A percentile compares a stretch with the other conserved stretches of the same genome.
Evolutionary conservation across 306 rosid species (phyloP).

Genomic region (Oxytropis ochrocephala): DNA sequence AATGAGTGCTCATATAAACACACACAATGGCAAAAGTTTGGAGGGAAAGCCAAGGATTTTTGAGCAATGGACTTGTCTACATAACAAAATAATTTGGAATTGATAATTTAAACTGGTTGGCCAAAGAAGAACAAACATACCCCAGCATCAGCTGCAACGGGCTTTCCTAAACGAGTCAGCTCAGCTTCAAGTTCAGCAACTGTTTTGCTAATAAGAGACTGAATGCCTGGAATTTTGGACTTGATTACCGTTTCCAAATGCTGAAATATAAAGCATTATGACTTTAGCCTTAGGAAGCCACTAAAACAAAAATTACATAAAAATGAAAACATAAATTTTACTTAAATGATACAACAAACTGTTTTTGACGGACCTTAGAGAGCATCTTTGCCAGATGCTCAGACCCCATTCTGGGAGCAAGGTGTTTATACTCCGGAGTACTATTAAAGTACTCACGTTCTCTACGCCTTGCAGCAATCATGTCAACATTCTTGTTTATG

Average conservation of each 20-base stretch:
- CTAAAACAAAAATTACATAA: not conserved
- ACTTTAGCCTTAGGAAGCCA: not conserved
- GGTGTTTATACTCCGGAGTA: conserved; percentile 85
- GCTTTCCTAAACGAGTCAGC: conserved; percentile 77
- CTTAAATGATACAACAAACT: conserved; percentile 4
- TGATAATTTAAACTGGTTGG: not conserved
- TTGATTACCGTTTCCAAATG: conserved; percentile 93
- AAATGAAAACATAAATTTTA: not conserved
- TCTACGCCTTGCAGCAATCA: conserved; percentile 96
- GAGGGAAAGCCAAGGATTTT: not conserved
- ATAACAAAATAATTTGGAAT: not conserved
- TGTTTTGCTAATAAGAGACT: conserved; percentile 86
- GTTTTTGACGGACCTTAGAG: conserved; percentile 56
- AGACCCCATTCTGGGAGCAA: conserved; percentile 87
- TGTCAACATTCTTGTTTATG: conserved; percentile 91
- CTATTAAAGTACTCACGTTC: conserved; percentile 74
- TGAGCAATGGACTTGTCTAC: not conserved
- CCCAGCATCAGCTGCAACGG: conserved; percentile 83
- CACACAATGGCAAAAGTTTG: not conserved
- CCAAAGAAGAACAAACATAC: conserved; percentile 40
- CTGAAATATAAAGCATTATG: conserved; percentile 41
- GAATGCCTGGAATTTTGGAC: conserved; percentile 92
- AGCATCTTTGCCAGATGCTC: conserved; percentile 92
- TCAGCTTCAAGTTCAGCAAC: conserved; percentile 74
- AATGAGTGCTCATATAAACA: not conserved